Base-by-base conservation (phyloP, 1,284 basidiomycete species). In the Naganishia albida region DNA sequence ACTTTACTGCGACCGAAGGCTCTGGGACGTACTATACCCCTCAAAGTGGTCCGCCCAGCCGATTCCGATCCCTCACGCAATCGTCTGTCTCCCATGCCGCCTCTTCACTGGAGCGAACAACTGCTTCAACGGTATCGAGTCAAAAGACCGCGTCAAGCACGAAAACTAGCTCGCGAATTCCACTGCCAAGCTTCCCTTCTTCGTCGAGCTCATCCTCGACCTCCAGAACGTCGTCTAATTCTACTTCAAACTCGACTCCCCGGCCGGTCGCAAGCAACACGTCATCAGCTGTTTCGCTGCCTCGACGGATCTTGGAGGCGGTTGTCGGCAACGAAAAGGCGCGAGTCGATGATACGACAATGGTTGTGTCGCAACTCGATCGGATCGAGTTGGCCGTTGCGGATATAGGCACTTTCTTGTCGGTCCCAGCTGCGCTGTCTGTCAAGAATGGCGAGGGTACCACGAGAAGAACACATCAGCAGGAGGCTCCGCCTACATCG, bases 381-480 rank as follows among this genome's bases (percentile, higher is more conserved):
- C 73, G 78, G 0, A 78, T 80, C 56, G 77, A 80, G 62, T 60
- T 66, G 48, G 73, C 72, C 49, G 70, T 77, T 12, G 68, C 67
- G n/a, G 69, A 68, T 23, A 71, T 77, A 20, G 72, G 66, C 18
- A 65, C 26, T 30, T 66, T 54, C 40, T 38, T 66, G 6, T 59
- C 64, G 18, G 42, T 66, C 16, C 51, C 51, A 40, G 20, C 59
- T 18, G 15, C 53, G n/a, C 2, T 40, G 39, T 46, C 39, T 49
- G 54, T 51, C 64, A 59, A 7, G 63, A 60, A 30, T 28, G 39
- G 23, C 40, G 65, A 8, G 39, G 52, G 25, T 44, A 20, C 30
- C 6, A 55, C 28, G 51, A 57, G 18, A 34, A 18, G 7, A 15
- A 12, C 15, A 34, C 49, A n/a, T 28, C n/a, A 15, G 10, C 49